Percentiles rank a stretch among this genome's conserved stretches.
These are phyloP conservation scores for Nannizziopsis barbatae DNA, from an alignment of 2,329 filamentous ascomycete genomes.

Conservation along the genomic window DNA sequence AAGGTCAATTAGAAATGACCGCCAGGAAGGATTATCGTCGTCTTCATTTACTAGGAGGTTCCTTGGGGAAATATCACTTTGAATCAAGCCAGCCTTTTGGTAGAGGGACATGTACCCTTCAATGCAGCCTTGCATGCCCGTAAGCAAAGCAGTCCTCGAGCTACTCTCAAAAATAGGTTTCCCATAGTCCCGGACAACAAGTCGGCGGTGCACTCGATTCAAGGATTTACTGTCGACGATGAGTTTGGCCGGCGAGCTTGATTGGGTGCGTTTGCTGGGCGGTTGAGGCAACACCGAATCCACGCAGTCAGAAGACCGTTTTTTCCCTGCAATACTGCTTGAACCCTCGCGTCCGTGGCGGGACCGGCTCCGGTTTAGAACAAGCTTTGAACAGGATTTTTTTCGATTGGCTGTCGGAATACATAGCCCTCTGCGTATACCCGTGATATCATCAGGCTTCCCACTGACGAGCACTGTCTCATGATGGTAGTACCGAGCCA, in stretches of 20 bases:
- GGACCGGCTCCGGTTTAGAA: neutral
- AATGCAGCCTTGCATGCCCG: neutral
- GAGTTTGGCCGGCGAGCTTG: neutral
- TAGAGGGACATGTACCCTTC: neutral
- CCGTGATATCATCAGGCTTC: conserved; percentile 17
- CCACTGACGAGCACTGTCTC: conserved; percentile 16
- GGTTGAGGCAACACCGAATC: conserved; percentile 11
- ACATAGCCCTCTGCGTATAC: conserved; percentile 16
- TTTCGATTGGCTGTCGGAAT: neutral
- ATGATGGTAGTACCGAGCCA: conserved; percentile 22
- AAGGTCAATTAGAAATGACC: no score
- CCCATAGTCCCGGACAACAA: conserved; percentile 34
- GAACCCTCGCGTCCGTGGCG: neutral
- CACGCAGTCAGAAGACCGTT: conserved; percentile 18
- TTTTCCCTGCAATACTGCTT: conserved; percentile 11
- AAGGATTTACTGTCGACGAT: conserved; percentile 8
- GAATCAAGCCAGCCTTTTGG: no score
- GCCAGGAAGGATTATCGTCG: no score
- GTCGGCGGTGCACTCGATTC: conserved; percentile 34
- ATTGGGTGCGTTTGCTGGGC: conserved; percentile 17
- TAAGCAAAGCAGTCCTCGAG: conserved; percentile 20
- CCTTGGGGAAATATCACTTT: no score
- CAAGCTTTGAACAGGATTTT: neutral
- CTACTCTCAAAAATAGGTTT: conserved; percentile 35
- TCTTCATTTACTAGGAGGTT: no score